A percentile compares a stretch with the other conserved stretches of the same genome.
Evolutionary conservation across 164 flowering plant species (phyloP).

Genomic region (Stephania japonica): DNA sequence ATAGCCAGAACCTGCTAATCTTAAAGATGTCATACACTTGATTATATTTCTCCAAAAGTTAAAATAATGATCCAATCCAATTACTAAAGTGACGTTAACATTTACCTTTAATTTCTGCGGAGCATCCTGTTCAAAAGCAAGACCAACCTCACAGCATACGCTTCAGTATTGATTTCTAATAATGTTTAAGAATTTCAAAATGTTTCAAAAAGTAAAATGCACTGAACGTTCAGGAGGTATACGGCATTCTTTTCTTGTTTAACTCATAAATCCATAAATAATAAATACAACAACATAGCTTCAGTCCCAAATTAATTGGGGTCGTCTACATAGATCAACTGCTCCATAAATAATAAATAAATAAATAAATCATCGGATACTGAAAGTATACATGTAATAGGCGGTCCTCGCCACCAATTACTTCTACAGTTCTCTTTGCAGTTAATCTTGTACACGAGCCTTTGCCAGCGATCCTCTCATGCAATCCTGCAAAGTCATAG

Average conservation of each 20-base stretch:
- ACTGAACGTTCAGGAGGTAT: neutral
- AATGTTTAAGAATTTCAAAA: slow-evolving; percentile 35
- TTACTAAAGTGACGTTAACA: neutral
- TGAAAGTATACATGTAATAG: slow-evolving; percentile 79
- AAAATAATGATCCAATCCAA: neutral
- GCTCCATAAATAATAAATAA: no score
- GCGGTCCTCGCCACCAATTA: slow-evolving; percentile 62
- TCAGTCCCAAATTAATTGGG: no score
- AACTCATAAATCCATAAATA: neutral
- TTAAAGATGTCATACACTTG: neutral
- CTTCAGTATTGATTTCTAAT: slow-evolving; percentile 76
- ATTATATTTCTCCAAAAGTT: neutral
- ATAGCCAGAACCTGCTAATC: no score
- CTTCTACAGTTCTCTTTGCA: slow-evolving; percentile 87
- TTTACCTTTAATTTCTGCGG: slow-evolving; percentile 60
- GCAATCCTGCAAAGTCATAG: slow-evolving; percentile 49
- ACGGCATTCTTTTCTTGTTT: neutral
- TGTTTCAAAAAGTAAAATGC: neutral
- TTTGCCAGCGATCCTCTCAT: slow-evolving; percentile 77
- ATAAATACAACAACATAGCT: no score
- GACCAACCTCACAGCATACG: slow-evolving; percentile 83
- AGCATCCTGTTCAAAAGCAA: slow-evolving; percentile 74
- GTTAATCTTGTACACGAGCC: slow-evolving; percentile 78
- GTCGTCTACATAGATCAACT: no score
- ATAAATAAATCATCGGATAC: slow-evolving; percentile 60